These are phyloP conservation scores for maize (Zea mays) DNA, from an alignment of 176 grass and related monocot species.

Conservation along the genomic window DNA sequence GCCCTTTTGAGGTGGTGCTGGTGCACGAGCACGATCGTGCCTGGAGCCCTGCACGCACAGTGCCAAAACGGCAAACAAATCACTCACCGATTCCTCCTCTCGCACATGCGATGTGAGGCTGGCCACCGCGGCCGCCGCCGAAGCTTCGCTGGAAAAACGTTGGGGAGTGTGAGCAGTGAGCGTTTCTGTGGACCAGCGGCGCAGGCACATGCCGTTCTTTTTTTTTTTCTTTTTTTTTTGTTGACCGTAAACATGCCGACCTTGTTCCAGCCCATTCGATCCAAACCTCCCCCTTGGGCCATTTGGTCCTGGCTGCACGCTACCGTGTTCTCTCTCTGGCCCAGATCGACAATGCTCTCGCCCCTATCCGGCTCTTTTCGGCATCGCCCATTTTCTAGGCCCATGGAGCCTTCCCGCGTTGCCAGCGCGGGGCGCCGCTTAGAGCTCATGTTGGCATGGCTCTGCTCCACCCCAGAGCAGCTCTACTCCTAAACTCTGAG, in stretches of 20 bases:
- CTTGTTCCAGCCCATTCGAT: neutral
- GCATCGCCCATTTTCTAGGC: neutral
- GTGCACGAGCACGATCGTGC: neutral
- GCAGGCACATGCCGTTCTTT: neutral
- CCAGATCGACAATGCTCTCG: neutral
- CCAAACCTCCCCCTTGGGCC: neutral
- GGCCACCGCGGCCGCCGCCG: neutral
- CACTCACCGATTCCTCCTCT: neutral
- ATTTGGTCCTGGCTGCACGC: neutral
- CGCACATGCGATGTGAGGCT: neutral
- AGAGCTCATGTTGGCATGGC: no score
- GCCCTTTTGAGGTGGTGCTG: neutral
- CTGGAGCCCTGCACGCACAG: neutral
- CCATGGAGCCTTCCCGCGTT: neutral
- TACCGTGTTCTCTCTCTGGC: neutral
- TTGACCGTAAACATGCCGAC: no score
- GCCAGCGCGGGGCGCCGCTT: no score
- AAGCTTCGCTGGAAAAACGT: slow-evolving; percentile 8
- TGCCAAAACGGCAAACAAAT: neutral
- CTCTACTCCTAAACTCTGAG: no score
- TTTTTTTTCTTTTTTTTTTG: no score
- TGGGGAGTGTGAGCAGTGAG: no score
- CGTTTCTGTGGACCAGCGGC: neutral
- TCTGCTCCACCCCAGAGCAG: no score
- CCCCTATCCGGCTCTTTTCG: neutral